Base-by-base conservation (phyloP, 371 early-diverging fungal genomes). In the Batrachochytrium dendrobatidis region DNA sequence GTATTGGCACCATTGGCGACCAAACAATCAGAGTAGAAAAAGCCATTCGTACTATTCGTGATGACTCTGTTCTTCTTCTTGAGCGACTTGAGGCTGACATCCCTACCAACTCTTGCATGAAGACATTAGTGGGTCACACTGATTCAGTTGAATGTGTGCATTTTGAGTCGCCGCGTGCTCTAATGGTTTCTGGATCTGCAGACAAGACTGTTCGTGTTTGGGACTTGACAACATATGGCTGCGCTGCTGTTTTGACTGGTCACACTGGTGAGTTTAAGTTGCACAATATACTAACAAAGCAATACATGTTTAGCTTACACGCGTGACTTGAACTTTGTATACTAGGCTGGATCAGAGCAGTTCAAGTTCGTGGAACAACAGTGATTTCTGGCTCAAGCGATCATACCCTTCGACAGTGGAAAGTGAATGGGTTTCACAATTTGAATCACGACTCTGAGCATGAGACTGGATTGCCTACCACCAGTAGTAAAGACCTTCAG, bases 311-410 rank as follows among this genome's bases (percentile, higher is more conserved):
- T 31, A 17, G 12, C 43, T 22, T 10, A 22, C 15, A 17, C 17
- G n/a, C 12, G 45, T 17, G 29, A 3, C 22, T 48, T 56, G n/a
- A n/a, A n/a, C n/a, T n/a, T 29, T 18, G 55, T 22, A 6, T 24
- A 18, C 6, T 31, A 64, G 68, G 67, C 12, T 68, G 68, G 69
- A 60, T 71, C 15, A 79, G 86, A 32, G 78, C 86, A 43, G 76
- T 90, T 25, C 91, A 89, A 58, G 70, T 88, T 20, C 60, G 62
- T 32, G 80, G 80, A 20, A 73, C 82, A 54, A 82, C 74, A 17
- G 73, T 91, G 22, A 72, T 90, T 58, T 88, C 90, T 7, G 91
- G 89, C 15, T 82, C 90, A 2, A 84, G 86, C 46, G 92, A 94
- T 62, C 72, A 81, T 43, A 81, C 89, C 8, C 83, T 92, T 51